Conservation (phyloP, 2,329 filamentous ascomycete species). For the Penicillium concentricum region DNA sequence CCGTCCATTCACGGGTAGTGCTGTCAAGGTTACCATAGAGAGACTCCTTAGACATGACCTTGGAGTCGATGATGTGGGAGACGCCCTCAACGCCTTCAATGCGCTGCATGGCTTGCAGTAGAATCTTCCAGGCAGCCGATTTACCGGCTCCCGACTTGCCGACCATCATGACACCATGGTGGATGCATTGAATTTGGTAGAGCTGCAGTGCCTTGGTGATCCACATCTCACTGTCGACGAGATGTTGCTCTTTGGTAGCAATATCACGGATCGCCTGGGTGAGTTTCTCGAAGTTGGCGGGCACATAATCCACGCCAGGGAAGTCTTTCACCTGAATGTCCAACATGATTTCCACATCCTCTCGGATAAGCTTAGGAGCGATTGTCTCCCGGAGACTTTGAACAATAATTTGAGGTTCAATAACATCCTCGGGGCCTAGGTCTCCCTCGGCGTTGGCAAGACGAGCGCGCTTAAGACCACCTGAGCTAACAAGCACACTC, state of each 20-base stretch:
- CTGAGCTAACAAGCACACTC: slow-evolving; percentile 96
- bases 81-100: slow-evolving; percentile 92
- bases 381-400: slow-evolving; percentile 98
- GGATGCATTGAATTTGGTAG: slow-evolving; percentile 95
- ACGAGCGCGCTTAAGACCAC: slow-evolving; percentile 82
- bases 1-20: slow-evolving; percentile 97
- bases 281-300: slow-evolving; percentile 77
- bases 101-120: slow-evolving; percentile 85
- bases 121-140: slow-evolving; percentile 87
- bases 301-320: slow-evolving; percentile 88
- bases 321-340: slow-evolving; percentile 82
- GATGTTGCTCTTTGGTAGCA: slow-evolving; percentile 72
- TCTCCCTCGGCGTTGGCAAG: slow-evolving; percentile 59
- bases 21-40: slow-evolving; percentile 94
- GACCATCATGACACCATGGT: slow-evolving; percentile 99
- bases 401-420: slow-evolving; percentile 96
- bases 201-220: slow-evolving; percentile 96
- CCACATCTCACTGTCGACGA: slow-evolving; percentile 91
- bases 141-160: slow-evolving; percentile 97
- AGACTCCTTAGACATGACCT: slow-evolving; percentile 99
- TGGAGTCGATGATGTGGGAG: slow-evolving; percentile 96
- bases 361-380: slow-evolving; percentile 90
- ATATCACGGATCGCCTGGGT: slow-evolving; percentile 78
- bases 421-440: slow-evolving; percentile 65
- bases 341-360: slow-evolving; percentile 85